These are phyloP conservation scores for Dendrocalamus latiflorus DNA, from an alignment of 202 grass and related monocot genomes.

Conservation along the genomic window DNA sequence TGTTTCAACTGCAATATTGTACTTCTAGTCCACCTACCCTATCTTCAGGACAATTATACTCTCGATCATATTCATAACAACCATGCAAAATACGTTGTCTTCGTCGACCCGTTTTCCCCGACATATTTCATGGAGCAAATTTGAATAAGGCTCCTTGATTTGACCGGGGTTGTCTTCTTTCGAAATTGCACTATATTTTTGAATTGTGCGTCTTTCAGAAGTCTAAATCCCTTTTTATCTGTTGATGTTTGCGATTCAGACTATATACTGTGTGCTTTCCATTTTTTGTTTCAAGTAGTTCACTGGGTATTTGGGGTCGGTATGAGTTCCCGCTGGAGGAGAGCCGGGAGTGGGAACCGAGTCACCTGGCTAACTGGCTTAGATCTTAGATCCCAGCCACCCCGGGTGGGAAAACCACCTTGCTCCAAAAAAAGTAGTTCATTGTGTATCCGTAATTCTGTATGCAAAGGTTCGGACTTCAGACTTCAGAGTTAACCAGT, in stretches of 20 bases:
- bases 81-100: background rate
- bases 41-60: slow-evolving; percentile 8
- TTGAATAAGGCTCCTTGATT: slow-evolving; percentile 30
- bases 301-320: background rate
- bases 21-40: background rate
- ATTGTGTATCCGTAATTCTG: too few species aligned
- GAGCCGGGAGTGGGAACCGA: too few species aligned
- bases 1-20: background rate
- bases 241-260: background rate
- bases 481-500: too few species aligned
- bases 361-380: too few species aligned
- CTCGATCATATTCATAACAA: slow-evolving; percentile 9
- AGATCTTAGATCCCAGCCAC: too few species aligned
- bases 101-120: background rate
- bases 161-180: background rate
- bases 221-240: background rate
- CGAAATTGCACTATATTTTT: background rate
- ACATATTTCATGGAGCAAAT: slow-evolving; percentile 19
- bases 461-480: too few species aligned
- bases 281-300: background rate
- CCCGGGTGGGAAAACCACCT: too few species aligned
- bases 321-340: too few species aligned
- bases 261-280: background rate
- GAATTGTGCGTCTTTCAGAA: background rate
- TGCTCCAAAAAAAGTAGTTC: too few species aligned